Base-by-base conservation (phyloP, 805 yeast species). In the Candida lessepsii region DNA sequence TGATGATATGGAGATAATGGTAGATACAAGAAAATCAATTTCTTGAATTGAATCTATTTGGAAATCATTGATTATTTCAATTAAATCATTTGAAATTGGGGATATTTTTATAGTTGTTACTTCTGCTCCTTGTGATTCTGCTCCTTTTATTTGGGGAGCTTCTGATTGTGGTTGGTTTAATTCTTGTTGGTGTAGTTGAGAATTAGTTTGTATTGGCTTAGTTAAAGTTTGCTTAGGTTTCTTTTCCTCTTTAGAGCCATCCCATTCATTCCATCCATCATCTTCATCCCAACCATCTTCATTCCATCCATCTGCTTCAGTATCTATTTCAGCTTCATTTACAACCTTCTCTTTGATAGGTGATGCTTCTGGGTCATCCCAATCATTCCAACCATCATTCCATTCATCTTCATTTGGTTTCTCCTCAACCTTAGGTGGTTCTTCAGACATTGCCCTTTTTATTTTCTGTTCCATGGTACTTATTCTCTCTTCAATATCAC, bases 1-100 rank as follows among this genome's bases (percentile, higher is more conserved):
- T 10, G 60, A 46, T 6, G 68, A 52, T 29, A 69, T 46, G 5
- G 73, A 54, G 10, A 58, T 48, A 9, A 65, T 54, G 3, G 68
- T 44, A 3, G 58, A 54, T 7, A 63, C 34, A 14, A 67, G 47
- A 8, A 50, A 35, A 7, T 45, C 44, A 3, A 33, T 20, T 17
- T 45, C 51, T 7, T 47, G 50, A 3, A 49, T 44, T 1, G 63
- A 50, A 15, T 53, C 54, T 8, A 41, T 28, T 11, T 37, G 42
- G 40, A 50, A 63, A 9, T 52, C 59, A n/a, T 51, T 45, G 18
- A 63, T 41, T 1, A 61, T 44, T 2, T 46, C 42, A 1, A 56
- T 39, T 9, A 65, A 33, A 28, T 52, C 43, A 14, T 48, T 43
- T 1, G 67, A 55, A 5, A 63, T 30, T n/a, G 44, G 38, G 1